Evolutionary conservation across 208 protist species (phyloP), one percentile per base, ranked within the genome.

Genomic region (Phytomonas francai): DNA sequence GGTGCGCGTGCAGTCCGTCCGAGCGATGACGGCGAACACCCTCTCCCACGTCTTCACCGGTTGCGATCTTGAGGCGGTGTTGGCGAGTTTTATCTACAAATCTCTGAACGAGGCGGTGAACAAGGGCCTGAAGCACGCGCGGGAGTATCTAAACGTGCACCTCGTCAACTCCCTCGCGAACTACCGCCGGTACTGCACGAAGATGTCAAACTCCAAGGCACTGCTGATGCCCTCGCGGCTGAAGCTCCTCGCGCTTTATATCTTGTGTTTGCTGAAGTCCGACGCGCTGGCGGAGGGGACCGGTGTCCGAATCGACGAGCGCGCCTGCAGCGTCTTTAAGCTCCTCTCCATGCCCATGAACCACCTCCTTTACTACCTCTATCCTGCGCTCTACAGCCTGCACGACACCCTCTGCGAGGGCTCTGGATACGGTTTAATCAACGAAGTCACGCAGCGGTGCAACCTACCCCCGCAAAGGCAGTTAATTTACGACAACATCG

Each of bases 161-260:
- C 64, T 91, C 51, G 70, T 91, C 33, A 85, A 88, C 57, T 83
- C 92, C 57, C 81, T 97, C 31, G 77, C 77, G 33, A 75, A 54
- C 60, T 98, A 98, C 74, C 81, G 93, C 33, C 84, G 85, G 28
- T 85, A 88, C 70, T 49, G 39, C 27, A 79, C 79, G 32, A 74
- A 68, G 67, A 49, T 49, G 39, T 49, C 39, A 12, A 49, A 49
- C 12, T 49, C 39, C 39, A 72, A 68, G 25, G 84, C 92, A 66
- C 78, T 98, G 27, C 78, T 97, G 25, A 85, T 98, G 82, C 97
- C 97, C 9, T 84, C 91, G n/a, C 79, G 87, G 1, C 80, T 98
- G 62, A 96, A 97, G 76, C 79, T 97, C 65, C 76, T 98, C 62
- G 92, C 95, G 27, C 76, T 98, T 27, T 97, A 92, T 71, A 65